phyloP scores from a whole-genome alignment of 768 basidiomycete species.

The Suillus variegatus region DNA sequence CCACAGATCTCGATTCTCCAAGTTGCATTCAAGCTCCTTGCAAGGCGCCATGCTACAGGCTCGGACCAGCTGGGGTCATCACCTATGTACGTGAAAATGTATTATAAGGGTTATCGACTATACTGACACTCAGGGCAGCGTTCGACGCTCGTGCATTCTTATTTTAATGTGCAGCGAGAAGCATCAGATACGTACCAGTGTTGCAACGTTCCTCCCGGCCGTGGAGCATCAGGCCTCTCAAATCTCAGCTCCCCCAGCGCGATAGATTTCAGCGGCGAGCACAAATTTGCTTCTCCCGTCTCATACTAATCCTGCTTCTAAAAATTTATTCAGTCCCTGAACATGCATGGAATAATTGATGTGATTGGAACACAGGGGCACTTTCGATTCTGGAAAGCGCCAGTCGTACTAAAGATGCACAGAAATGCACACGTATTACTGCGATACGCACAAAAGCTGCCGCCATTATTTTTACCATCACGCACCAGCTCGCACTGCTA shows the following conservation, averaged over 20 bases:
- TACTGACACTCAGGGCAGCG: no score
- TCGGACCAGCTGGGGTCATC: background rate
- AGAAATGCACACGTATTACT: background rate
- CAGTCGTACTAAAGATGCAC: background rate
- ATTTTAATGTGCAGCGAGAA: no score
- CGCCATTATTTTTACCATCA: constrained; percentile 16
- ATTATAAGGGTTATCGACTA: no score
- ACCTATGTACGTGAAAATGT: no score
- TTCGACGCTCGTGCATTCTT: no score
- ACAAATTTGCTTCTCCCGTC: background rate
- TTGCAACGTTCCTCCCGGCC: no score
- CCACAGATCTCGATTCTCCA: background rate
- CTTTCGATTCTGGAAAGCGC: background rate
- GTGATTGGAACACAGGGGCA: background rate
- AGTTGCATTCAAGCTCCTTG: background rate
- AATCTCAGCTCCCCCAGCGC: background rate
- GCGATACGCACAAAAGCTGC: constrained; percentile 4
- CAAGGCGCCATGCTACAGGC: background rate
- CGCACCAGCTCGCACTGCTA: constrained; percentile 14
- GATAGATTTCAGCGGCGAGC: background rate
- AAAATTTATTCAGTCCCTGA: background rate
- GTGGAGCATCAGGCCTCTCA: background rate
- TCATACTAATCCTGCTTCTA: background rate
- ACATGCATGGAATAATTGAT: background rate
- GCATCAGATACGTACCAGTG: no score